Percentiles rank a stretch among this genome's conserved stretches.
Evolutionary conservation across 2,329 filamentous ascomycete species (phyloP).

Genomic region (Penicillium nordicum): DNA sequence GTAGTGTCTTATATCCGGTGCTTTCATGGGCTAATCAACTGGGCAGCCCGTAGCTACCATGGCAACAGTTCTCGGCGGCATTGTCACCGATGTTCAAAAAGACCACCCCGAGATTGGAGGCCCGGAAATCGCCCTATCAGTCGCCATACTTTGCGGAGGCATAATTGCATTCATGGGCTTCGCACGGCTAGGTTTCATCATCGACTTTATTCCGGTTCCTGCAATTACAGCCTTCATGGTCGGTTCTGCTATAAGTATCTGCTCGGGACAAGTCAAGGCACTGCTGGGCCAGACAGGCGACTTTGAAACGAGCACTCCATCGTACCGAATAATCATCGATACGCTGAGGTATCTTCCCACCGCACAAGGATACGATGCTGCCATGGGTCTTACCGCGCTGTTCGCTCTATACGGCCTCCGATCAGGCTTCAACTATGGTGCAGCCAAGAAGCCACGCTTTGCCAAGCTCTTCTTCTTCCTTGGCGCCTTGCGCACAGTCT

Average conservation of each 20-base stretch:
- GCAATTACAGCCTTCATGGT: constrained; percentile 12
- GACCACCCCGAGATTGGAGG: constrained; percentile 52
- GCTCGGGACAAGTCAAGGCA: constrained; percentile 6
- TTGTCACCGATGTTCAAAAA: constrained; percentile 62
- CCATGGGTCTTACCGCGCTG: constrained; percentile 78
- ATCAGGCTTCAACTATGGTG: constrained; percentile 57
- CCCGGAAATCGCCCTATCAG: constrained; percentile 68
- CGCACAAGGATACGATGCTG: constrained; percentile 65
- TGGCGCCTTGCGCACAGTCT: constrained; percentile 78
- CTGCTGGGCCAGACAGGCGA: constrained; percentile 51
- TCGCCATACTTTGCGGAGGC: constrained; percentile 70
- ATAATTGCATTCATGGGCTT: constrained; percentile 75
- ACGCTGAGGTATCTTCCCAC: constrained; percentile 65
- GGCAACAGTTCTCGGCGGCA: constrained; percentile 79
- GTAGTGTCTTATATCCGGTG: constrained; percentile 17
- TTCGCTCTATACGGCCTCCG: constrained; percentile 71
- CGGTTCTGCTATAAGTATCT: constrained; percentile 8
- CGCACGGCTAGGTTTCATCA: constrained; percentile 60
- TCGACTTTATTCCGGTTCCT: constrained; percentile 10
- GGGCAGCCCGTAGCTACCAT: constrained; percentile 83
- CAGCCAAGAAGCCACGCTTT: constrained; percentile 62
- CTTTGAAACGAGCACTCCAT: constrained; percentile 69
- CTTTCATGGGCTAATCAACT: background rate
- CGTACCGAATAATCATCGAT: constrained; percentile 78
- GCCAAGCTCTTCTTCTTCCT: constrained; percentile 79